Percentiles rank a stretch among this genome's conserved stretches.
phyloP scores from a whole-genome alignment of 2,329 filamentous ascomycete species.

The Diplocarpon mali region DNA sequence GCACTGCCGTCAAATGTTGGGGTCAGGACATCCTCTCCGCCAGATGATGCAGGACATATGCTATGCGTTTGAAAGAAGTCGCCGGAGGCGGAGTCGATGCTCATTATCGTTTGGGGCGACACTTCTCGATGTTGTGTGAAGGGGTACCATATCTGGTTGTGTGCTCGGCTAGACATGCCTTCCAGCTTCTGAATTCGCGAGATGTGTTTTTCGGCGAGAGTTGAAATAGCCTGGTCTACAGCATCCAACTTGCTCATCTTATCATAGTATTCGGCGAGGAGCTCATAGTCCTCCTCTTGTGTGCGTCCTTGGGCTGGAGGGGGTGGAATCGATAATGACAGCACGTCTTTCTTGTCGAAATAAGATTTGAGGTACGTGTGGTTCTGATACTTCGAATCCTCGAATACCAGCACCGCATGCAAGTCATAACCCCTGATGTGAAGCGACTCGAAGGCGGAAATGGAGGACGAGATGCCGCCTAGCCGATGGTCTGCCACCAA shows the following conservation, averaged over 20 bases:
- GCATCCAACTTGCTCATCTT: conserved; percentile 30
- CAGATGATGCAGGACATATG: conserved; percentile 4
- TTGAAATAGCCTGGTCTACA: conserved; percentile 36
- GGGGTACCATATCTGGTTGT: conserved; percentile 68
- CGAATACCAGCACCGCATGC: conserved; percentile 57
- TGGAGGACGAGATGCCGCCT: conserved; percentile 70
- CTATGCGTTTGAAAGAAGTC: conserved; percentile 60
- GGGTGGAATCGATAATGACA: conserved; percentile 42
- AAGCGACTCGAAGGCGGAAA: conserved; percentile 71
- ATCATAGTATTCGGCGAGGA: conserved; percentile 55
- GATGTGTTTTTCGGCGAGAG: conserved; percentile 42
- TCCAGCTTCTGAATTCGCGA: conserved; percentile 47
- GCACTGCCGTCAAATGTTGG: conserved; percentile 75
- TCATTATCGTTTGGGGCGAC: conserved; percentile 49
- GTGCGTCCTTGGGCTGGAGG: conserved; percentile 41
- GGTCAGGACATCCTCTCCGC: conserved; percentile 34
- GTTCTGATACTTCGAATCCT: conserved; percentile 55
- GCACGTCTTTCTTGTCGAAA: conserved; percentile 49
- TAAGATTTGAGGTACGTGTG: conserved; percentile 56
- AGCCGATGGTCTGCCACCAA: conserved; percentile 66
- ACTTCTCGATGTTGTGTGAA: conserved; percentile 71
- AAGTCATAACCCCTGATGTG: conserved; percentile 70
- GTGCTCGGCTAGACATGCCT: conserved; percentile 49
- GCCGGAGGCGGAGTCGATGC: conserved; percentile 71
- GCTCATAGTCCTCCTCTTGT: conserved; percentile 37